phyloP scores from a whole-genome alignment of 495 filamentous ascomycete genomes.

The Entonaema liquescens region DNA sequence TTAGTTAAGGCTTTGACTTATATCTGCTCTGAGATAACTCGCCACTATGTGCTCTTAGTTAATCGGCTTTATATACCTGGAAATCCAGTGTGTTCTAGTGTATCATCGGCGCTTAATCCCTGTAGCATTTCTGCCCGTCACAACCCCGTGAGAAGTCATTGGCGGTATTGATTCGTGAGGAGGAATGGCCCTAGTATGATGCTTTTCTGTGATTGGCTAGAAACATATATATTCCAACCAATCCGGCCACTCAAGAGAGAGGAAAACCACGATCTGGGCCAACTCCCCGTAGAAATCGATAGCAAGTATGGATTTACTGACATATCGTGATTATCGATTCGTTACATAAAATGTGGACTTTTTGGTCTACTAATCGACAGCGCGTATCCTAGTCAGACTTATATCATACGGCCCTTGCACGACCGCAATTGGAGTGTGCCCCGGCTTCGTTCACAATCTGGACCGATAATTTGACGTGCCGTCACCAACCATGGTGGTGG shows the following conservation, averaged over 20 bases:
- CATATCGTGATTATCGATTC: conserved; percentile 17
- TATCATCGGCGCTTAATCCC: conserved; percentile 30
- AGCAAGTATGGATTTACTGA: conserved; percentile 7
- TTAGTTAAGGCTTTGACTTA: too few relatives aligned
- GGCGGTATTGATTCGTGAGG: conserved; percentile 4
- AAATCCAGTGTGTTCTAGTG: background rate
- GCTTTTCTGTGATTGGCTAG: conserved; percentile 22
- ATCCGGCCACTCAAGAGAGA: conserved; percentile 24
- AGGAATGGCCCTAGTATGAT: background rate
- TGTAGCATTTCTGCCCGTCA: background rate
- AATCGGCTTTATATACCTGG: background rate
- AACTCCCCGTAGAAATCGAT: conserved; percentile 1
- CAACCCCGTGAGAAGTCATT: conserved; percentile 1
- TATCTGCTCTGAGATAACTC: too few relatives aligned
- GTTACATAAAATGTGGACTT: conserved; percentile 12
- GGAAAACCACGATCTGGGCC: background rate
- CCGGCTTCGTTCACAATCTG: conserved; percentile 27
- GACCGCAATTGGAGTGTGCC: conserved; percentile 26
- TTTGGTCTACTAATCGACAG: conserved; percentile 2
- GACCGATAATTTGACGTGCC: conserved; percentile 17
- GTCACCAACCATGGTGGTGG: conserved; percentile 9
- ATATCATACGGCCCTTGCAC: background rate
- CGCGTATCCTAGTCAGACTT: conserved; percentile 25
- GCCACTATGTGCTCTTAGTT: too few relatives aligned
- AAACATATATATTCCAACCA: conserved; percentile 17